These are phyloP conservation scores for Magnusiomyces tetraspermus DNA, from an alignment of 1,139 yeast genomes.

Conservation along the genomic window DNA sequence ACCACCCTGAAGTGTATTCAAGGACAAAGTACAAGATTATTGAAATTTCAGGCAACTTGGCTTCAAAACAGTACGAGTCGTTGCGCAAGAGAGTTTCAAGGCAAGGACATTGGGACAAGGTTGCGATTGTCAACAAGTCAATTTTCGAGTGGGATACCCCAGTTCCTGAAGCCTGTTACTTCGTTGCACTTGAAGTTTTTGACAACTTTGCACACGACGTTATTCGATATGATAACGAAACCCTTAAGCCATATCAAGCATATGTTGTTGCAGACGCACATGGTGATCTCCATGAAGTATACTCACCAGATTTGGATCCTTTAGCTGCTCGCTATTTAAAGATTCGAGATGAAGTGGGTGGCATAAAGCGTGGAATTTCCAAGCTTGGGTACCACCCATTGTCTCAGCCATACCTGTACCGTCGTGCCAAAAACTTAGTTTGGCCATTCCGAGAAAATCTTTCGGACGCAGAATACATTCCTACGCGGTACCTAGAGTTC, in stretches of 20 bases:
- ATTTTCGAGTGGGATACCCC: constrained; percentile 63
- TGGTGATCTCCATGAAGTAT: constrained; percentile 72
- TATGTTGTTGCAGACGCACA: constrained; percentile 63
- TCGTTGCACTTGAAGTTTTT: constrained; percentile 74
- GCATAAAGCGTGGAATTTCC: constrained; percentile 23
- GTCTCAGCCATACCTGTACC: constrained; percentile 28
- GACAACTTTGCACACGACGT: constrained; percentile 82
- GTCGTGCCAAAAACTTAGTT: constrained; percentile 33
- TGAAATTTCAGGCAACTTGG: constrained; percentile 64
- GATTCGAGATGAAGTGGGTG: constrained; percentile 43
- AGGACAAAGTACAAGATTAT: constrained; percentile 63
- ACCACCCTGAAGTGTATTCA: constrained; percentile 63
- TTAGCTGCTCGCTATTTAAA: constrained; percentile 49
- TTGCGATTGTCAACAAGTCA: constrained; percentile 61
- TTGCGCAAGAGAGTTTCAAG: constrained; percentile 29
- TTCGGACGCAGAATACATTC: constrained; percentile 70
- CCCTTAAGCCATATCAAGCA: constrained; percentile 68
- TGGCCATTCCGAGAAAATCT: constrained; percentile 60
- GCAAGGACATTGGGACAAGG: constrained; percentile 41
- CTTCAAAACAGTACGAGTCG: constrained; percentile 45
- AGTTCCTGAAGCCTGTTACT: constrained; percentile 65
- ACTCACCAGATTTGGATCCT: constrained; percentile 56
- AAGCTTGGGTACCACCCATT: constrained; percentile 34
- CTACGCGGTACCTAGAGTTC: constrained; percentile 62
- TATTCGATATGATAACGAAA: constrained; percentile 59